Evolutionary conservation across 2,329 filamentous ascomycete species (phyloP).

Genomic region (Aspergillus awamori): DNA sequence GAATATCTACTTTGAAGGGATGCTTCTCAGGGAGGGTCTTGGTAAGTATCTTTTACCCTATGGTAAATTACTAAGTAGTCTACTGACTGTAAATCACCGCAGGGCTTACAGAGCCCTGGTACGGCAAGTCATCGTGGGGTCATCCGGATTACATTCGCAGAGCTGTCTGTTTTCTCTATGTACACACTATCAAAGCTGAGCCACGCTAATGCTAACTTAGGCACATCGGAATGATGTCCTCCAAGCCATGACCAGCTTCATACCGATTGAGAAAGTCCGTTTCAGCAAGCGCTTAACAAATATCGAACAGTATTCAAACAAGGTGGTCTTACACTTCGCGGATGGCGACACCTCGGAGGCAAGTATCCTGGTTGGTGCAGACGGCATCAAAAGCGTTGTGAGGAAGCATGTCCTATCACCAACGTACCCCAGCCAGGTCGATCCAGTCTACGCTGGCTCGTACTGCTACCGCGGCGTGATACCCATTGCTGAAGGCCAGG

Average conservation of each 20-base stretch:
- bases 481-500: slow-evolving; percentile 25
- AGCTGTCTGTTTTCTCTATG: slow-evolving; percentile 5
- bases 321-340: slow-evolving; percentile 25
- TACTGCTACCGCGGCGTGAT: slow-evolving; percentile 36
- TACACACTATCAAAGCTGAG: too few relatives aligned
- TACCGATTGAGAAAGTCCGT: slow-evolving; percentile 17
- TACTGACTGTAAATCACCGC: neutral
- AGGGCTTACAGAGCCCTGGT: slow-evolving; percentile 15
- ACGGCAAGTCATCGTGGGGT: slow-evolving; percentile 18
- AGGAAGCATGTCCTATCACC: slow-evolving; percentile 29
- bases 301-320: slow-evolving; percentile 10
- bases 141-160: slow-evolving; percentile 18
- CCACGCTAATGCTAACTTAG: slow-evolving; percentile 1
- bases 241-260: slow-evolving; percentile 18
- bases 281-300: slow-evolving; percentile 16
- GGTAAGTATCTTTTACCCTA: neutral
- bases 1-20: too few relatives aligned
- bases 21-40: neutral
- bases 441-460: slow-evolving; percentile 34
- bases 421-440: slow-evolving; percentile 4
- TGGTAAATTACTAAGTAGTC: too few relatives aligned
- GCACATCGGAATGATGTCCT: slow-evolving; percentile 16
- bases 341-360: slow-evolving; percentile 34
- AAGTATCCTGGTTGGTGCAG: slow-evolving; percentile 40
- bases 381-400: slow-evolving; percentile 37